Conservation (phyloP, 257 asterid species). For the Misopates orontium region DNA sequence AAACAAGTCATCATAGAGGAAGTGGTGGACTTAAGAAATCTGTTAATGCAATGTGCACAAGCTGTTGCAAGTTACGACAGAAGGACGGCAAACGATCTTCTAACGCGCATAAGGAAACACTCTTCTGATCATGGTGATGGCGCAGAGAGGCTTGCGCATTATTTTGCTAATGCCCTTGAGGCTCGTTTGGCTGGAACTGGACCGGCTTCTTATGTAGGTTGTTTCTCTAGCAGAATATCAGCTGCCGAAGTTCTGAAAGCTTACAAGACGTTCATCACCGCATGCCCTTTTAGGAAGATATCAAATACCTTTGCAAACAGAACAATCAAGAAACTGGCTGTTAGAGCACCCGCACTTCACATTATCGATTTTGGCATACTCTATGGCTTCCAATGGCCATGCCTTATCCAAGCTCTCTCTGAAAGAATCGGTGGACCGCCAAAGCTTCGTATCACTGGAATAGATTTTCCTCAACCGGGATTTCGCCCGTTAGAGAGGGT, state of each 20-base stretch:
- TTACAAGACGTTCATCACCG: constrained; percentile 42
- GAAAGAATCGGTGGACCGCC: constrained; percentile 51
- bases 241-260: constrained; percentile 46
- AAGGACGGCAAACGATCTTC: constrained; percentile 29
- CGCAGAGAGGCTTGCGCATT: constrained; percentile 46
- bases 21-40: constrained; percentile 42
- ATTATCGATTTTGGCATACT: constrained; percentile 50
- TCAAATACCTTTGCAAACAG: constrained; percentile 45
- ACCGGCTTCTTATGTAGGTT: constrained; percentile 19
- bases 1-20: constrained; percentile 28
- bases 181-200: constrained; percentile 53
- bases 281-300: constrained; percentile 47
- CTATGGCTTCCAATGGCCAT: constrained; percentile 63
- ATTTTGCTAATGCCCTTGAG: constrained; percentile 51
- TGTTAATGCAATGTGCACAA: constrained; percentile 51
- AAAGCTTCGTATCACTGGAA: constrained; percentile 54
- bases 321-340: constrained; percentile 40
- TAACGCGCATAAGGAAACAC: constrained; percentile 38
- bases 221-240: constrained; percentile 30
- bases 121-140: constrained; percentile 52
- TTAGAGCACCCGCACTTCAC: constrained; percentile 34
- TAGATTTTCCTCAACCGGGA: constrained; percentile 58
- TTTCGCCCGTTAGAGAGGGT: constrained; percentile 57
- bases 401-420: constrained; percentile 45
- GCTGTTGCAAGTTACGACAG: constrained; percentile 42